Percentiles rank a stretch among this genome's conserved stretches.
These are phyloP conservation scores for Triglochin maritima DNA, from an alignment of 106 monocot genomes.

Conservation along the genomic window DNA sequence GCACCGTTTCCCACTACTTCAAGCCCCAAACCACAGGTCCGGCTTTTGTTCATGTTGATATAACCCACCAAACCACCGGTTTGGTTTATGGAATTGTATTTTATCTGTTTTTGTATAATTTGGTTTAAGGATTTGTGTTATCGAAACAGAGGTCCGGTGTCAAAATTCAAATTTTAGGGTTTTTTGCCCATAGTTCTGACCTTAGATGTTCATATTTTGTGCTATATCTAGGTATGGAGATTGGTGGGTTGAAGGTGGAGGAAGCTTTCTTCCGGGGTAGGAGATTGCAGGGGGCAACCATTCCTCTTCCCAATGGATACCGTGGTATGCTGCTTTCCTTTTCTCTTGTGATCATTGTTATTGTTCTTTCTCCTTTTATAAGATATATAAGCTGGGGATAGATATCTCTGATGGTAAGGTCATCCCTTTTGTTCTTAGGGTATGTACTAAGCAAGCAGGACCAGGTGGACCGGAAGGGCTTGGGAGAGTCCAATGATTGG, in stretches of 20 bases:
- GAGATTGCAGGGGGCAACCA: conserved; percentile 20
- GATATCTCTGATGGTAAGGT: not conserved
- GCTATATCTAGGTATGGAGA: conserved; percentile 1
- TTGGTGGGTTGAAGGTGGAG: conserved; percentile 17
- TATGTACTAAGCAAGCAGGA: conserved; percentile 17
- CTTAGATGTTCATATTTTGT: not conserved
- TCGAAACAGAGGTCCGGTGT: too few species aligned
- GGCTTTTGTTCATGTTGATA: not conserved
- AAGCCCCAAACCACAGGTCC: conserved; percentile 13
- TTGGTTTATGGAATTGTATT: too few species aligned
- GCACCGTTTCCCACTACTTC: conserved; percentile 24
- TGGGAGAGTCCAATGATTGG: conserved; percentile 11
- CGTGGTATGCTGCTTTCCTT: conserved; percentile 9
- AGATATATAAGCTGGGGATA: not conserved
- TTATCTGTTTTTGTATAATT: too few species aligned
- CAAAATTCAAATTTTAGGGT: too few species aligned
- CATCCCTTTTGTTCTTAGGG: not conserved
- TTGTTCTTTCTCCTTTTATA: not conserved
- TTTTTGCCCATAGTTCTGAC: not conserved
- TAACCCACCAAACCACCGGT: too few species aligned
- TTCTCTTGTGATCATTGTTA: not conserved
- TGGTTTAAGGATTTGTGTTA: too few species aligned
- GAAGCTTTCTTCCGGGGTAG: conserved; percentile 30
- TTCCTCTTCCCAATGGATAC: conserved; percentile 19
- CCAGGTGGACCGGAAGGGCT: not conserved